Evolutionary conservation across 2,329 filamentous ascomycete genomes (phyloP).

Genomic region (Ascochyta fabae): DNA sequence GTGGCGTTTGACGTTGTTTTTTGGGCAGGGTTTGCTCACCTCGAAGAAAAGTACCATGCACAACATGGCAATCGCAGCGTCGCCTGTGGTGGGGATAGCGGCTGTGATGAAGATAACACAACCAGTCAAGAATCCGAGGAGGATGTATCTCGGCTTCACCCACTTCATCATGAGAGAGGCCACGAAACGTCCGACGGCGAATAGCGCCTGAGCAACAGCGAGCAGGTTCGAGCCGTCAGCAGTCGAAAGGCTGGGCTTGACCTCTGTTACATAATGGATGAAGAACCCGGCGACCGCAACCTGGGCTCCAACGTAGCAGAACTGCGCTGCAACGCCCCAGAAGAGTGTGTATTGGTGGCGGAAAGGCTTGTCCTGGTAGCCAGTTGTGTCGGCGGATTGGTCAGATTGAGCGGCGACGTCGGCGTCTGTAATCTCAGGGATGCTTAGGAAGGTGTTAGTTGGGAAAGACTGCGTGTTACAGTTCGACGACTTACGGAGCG

Average conservation of each 20-base stretch:
- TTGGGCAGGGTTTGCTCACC: slow-evolving; percentile 46
- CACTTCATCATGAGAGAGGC: slow-evolving; percentile 59
- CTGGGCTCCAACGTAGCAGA: slow-evolving; percentile 66
- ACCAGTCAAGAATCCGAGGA: slow-evolving; percentile 60
- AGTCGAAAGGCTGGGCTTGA: slow-evolving; percentile 45
- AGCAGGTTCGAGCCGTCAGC: slow-evolving; percentile 44
- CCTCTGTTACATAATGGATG: slow-evolving; percentile 49
- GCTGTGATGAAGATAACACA: slow-evolving; percentile 59
- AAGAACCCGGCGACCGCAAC: slow-evolving; percentile 60
- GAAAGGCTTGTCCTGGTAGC: slow-evolving; percentile 57
- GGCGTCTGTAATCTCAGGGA: slow-evolving; percentile 65
- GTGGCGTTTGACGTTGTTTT: too few relatives aligned
- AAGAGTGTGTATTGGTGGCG: slow-evolving; percentile 56
- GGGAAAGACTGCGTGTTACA: too few relatives aligned
- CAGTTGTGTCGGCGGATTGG: slow-evolving; percentile 30
- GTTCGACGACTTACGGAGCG: slow-evolving; percentile 53
- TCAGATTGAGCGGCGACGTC: slow-evolving; percentile 62
- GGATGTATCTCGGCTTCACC: slow-evolving; percentile 62
- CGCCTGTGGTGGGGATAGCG: slow-evolving; percentile 51
- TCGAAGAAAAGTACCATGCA: slow-evolving; percentile 64
- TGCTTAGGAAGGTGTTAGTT: slow-evolving; percentile 14
- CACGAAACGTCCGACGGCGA: slow-evolving; percentile 63
- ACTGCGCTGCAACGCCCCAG: slow-evolving; percentile 60
- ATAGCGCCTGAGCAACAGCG: slow-evolving; percentile 62
- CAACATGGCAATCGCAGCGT: slow-evolving; percentile 54